These are phyloP conservation scores for Aspergillus carlsbadensis DNA, from an alignment of 495 filamentous ascomycete species.

Conservation along the genomic window DNA sequence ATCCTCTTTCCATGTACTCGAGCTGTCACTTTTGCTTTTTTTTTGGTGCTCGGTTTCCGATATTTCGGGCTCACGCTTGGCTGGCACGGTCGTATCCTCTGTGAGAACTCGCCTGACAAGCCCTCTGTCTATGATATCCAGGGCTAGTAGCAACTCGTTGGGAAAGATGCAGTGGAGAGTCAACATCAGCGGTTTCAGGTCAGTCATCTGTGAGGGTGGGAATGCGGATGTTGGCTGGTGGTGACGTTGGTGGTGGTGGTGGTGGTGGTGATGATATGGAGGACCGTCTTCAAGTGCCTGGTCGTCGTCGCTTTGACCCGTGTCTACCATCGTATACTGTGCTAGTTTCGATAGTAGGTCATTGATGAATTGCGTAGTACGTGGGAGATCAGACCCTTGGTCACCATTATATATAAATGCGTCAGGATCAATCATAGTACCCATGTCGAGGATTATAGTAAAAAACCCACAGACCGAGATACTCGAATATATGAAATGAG, in stretches of 20 bases:
- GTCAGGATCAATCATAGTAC: background rate
- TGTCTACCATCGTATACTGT: background rate
- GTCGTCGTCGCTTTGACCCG: background rate
- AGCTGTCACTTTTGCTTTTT: background rate
- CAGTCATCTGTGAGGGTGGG: constrained; percentile 18
- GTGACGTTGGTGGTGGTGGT: constrained; percentile 21
- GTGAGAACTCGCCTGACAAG: constrained; percentile 49
- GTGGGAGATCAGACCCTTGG: background rate
- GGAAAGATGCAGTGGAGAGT: constrained; percentile 57
- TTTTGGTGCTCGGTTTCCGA: background rate
- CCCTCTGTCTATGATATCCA: constrained; percentile 77
- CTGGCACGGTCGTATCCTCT: background rate
- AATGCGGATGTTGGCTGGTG: constrained; percentile 23
- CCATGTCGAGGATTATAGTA: too few relatives aligned
- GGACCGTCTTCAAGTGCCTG: too few relatives aligned
- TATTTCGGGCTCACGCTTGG: background rate
- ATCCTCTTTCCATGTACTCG: constrained; percentile 17
- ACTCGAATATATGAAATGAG: too few relatives aligned
- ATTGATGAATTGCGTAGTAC: constrained; percentile 27
- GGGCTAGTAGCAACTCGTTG: constrained; percentile 63
- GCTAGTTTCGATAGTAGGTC: constrained; percentile 27
- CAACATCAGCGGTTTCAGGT: constrained; percentile 43
- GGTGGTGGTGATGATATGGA: constrained; percentile 12
- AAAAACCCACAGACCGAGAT: too few relatives aligned
- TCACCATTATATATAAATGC: background rate